Evolutionary conservation across 2,329 filamentous ascomycete species (phyloP).

Genomic region (Fusarium setosum): DNA sequence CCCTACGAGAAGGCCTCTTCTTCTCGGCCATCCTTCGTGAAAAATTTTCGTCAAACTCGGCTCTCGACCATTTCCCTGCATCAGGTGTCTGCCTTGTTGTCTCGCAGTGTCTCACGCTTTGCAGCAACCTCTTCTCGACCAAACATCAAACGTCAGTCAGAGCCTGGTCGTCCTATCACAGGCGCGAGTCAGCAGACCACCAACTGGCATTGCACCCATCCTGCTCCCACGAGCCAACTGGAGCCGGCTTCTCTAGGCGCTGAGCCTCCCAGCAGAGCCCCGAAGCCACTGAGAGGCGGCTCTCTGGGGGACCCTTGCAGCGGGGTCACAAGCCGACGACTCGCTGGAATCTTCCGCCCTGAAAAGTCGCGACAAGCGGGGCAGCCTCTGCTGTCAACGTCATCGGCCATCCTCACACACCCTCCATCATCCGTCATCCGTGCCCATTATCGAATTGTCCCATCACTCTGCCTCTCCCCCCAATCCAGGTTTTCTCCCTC

Average conservation of each 20-base stretch:
- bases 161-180: constrained; percentile 30
- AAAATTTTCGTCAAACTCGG: neutral
- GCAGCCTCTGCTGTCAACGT: constrained; percentile 38
- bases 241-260: neutral
- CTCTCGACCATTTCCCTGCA: neutral
- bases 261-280: constrained; percentile 7
- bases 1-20: neutral
- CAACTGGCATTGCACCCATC: neutral
- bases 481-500: constrained; percentile 11
- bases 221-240: constrained; percentile 10
- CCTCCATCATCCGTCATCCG: constrained; percentile 36
- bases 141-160: neutral
- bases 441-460: constrained; percentile 26
- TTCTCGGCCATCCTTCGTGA: neutral
- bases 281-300: neutral
- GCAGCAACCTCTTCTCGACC: neutral
- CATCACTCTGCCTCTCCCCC: constrained; percentile 12
- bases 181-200: constrained; percentile 34
- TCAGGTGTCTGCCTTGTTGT: constrained; percentile 19
- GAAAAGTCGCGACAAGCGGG: constrained; percentile 38
- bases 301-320: constrained; percentile 23
- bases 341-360: constrained; percentile 31
- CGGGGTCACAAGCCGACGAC: constrained; percentile 36
- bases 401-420: constrained; percentile 36
- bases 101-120: constrained; percentile 14